These are phyloP conservation scores for Xanthoparmelia taractica DNA, from an alignment of 495 filamentous ascomycete species.

Conservation along the genomic window DNA sequence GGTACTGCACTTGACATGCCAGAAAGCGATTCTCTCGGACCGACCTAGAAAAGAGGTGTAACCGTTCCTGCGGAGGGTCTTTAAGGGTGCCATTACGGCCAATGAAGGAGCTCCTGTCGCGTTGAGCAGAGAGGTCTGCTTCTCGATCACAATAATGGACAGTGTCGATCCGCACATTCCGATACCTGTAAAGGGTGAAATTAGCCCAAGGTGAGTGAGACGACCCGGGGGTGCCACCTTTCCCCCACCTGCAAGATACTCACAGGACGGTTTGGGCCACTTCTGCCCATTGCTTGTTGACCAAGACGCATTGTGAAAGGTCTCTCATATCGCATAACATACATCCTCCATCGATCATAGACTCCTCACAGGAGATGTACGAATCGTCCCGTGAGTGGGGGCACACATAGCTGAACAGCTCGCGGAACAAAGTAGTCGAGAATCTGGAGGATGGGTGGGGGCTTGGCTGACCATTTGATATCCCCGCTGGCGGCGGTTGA, in stretches of 20 bases:
- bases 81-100: constrained; percentile 67
- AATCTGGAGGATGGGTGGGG: constrained; percentile 47
- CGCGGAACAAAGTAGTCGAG: constrained; percentile 54
- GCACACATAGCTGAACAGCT: constrained; percentile 74
- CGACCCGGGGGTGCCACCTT: constrained; percentile 5
- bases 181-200: constrained; percentile 52
- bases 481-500: not conserved
- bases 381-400: constrained; percentile 70
- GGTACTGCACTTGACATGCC: constrained; percentile 57
- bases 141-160: constrained; percentile 94
- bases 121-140: constrained; percentile 63
- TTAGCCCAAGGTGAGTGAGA: constrained; percentile 1
- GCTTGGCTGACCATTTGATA: not conserved
- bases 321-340: constrained; percentile 95
- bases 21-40: constrained; percentile 66
- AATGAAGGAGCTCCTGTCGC: constrained; percentile 67
- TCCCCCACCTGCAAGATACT: constrained; percentile 26
- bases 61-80: constrained; percentile 66
- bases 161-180: constrained; percentile 81
- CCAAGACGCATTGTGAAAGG: constrained; percentile 67
- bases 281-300: constrained; percentile 63
- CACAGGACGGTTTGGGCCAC: constrained; percentile 53
- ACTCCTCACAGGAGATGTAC: constrained; percentile 76
- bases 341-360: constrained; percentile 73
- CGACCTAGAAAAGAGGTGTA: constrained; percentile 70